These are phyloP conservation scores for Graphiopsis chlorocephala DNA, from an alignment of 2,329 filamentous ascomycete species.

Conservation along the genomic window DNA sequence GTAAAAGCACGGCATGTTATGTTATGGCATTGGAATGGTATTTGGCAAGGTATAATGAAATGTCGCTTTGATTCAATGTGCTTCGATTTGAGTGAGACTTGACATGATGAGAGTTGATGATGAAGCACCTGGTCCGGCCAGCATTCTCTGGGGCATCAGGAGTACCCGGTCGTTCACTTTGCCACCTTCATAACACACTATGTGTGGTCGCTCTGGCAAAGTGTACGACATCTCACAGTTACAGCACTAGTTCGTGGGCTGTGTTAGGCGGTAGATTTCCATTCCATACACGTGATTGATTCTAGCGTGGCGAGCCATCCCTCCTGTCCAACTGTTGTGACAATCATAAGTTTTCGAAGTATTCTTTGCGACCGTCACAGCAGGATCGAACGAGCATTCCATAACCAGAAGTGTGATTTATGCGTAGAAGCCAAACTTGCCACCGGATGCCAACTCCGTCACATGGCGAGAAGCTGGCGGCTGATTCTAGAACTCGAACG, in stretches of 20 bases:
- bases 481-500: background rate
- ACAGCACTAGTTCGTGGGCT: background rate
- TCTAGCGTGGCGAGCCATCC: background rate
- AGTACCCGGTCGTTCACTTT: background rate
- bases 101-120: too few species aligned
- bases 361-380: background rate
- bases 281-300: background rate
- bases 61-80: background rate
- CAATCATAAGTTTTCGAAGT: background rate
- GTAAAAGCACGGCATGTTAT: constrained; percentile 6
- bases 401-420: background rate
- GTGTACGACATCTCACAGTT: background rate
- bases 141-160: background rate
- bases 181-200: background rate
- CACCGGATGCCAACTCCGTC: background rate
- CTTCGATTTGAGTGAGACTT: background rate
- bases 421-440: background rate
- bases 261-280: background rate
- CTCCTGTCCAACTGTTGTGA: background rate
- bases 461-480: background rate
- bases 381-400: background rate
- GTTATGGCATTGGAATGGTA: constrained; percentile 1
- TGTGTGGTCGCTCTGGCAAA: background rate
- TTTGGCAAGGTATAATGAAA: constrained; percentile 8
- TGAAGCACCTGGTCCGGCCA: background rate